These are phyloP conservation scores for Ganoderma multipileum DNA, from an alignment of 1,284 basidiomycete species.

Conservation along the genomic window DNA sequence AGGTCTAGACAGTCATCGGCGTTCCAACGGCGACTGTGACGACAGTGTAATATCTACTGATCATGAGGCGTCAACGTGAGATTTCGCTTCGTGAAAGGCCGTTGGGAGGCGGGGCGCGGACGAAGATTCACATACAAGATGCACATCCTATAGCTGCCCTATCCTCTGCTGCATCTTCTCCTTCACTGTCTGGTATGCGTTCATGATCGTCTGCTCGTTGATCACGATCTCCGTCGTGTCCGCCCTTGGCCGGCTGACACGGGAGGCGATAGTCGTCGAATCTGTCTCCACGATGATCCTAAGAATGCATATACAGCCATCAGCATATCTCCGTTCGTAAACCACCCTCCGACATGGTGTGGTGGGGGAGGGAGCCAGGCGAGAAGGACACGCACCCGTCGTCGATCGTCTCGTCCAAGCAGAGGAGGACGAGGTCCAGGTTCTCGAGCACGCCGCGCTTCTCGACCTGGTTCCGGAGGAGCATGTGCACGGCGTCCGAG, in stretches of 20 bases:
- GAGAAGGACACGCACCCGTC: slow-evolving; percentile 80
- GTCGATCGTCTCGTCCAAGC: slow-evolving; percentile 97
- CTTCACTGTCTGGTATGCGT: slow-evolving; percentile 90
- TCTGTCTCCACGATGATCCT: slow-evolving; percentile 99
- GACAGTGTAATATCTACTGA: not conserved
- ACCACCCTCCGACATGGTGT: not conserved
- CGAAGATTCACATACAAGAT: slow-evolving; percentile 22
- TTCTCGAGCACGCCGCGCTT: slow-evolving; percentile 96
- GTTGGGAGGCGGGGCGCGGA: not conserved
- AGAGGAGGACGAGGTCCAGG: slow-evolving; percentile 91
- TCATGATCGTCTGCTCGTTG: slow-evolving; percentile 97
- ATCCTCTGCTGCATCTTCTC: slow-evolving; percentile 78
- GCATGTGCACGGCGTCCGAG: slow-evolving; percentile 84
- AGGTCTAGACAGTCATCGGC: not conserved
- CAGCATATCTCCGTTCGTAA: not conserved
- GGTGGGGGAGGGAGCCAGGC: not conserved
- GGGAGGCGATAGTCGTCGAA: slow-evolving; percentile 91
- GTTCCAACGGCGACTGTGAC: not conserved
- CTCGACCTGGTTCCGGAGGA: slow-evolving; percentile 93
- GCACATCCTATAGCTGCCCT: slow-evolving; percentile 50
- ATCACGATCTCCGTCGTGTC: slow-evolving; percentile 98
- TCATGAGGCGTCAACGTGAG: not conserved
- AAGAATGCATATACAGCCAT: not conserved
- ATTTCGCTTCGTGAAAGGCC: not conserved
- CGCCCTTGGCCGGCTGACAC: slow-evolving; percentile 92